Conservation (phyloP, 164 flowering plant species). For the Stephania japonica region DNA sequence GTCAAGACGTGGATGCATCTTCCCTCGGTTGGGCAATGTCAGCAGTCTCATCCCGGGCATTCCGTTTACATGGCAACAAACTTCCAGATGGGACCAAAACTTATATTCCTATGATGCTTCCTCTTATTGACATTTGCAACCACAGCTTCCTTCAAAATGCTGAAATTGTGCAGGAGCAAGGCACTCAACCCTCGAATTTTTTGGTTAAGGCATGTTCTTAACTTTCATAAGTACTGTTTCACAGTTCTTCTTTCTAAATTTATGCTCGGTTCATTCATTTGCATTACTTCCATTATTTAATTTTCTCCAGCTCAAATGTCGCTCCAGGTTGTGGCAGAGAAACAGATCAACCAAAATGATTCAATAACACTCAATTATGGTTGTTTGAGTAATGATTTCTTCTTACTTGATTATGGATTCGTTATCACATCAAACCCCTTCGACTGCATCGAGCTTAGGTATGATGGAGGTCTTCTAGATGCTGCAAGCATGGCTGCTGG, state of each 20-base stretch:
- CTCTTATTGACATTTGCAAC: slow-evolving; percentile 61
- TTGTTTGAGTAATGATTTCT: slow-evolving; percentile 71
- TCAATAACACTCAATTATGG: slow-evolving; percentile 74
- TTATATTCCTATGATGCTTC: slow-evolving; percentile 65
- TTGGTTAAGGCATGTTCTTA: slow-evolving; percentile 53
- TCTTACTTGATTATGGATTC: slow-evolving; percentile 91
- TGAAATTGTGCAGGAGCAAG: slow-evolving; percentile 69
- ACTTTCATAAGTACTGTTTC: not conserved
- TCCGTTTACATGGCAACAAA: slow-evolving; percentile 66
- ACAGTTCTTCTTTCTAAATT: not conserved
- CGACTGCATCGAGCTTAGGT: slow-evolving; percentile 78
- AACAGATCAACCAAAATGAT: slow-evolving; percentile 44
- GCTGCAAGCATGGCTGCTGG: slow-evolving; percentile 94
- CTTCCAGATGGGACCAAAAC: slow-evolving; percentile 35
- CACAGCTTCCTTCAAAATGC: slow-evolving; percentile 90
- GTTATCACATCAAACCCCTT: slow-evolving; percentile 70
- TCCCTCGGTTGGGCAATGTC: slow-evolving; percentile 98
- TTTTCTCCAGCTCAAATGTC: not conserved
- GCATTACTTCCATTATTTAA: not conserved
- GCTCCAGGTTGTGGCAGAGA: slow-evolving; percentile 77
- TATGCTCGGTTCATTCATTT: not conserved
- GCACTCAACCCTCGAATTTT: slow-evolving; percentile 26
- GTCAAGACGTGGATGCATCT: slow-evolving; percentile 75
- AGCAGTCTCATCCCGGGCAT: slow-evolving; percentile 93
- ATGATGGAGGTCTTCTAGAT: slow-evolving; percentile 79